Base-by-base conservation (phyloP, 139 green algal species). In the Gonium pectorale region DNA sequence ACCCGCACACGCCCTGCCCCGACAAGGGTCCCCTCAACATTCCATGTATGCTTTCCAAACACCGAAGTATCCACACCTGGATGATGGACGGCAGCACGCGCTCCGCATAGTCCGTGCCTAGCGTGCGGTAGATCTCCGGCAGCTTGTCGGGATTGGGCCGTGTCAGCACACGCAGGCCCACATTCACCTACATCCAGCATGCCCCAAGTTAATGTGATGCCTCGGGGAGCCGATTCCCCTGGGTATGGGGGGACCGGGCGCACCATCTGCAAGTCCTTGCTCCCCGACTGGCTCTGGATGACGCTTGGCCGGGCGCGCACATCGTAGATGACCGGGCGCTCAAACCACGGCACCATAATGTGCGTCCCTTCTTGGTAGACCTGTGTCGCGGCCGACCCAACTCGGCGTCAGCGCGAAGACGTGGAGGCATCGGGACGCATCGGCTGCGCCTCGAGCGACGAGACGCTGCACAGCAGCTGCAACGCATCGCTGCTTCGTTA, bases 31-130 rank as follows among this genome's bases (percentile, higher is more conserved):
- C 11, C 24, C 17, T 21, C n/a, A 7, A 27, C 54, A 63, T 63
- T 29, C 54, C 54, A 27, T 63, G n/a, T n/a, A n/a, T n/a, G n/a
- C n/a, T n/a, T n/a, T n/a, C n/a, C n/a, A n/a, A n/a, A n/a, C n/a
- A n/a, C n/a, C 60, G 2, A 46, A 52, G 9, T 2, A 3, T 11
- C 26, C 67, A 40, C 37, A 93, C 91, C 90, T 97, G 96, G 63
- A 99, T 99, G 87, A 99, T 99, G 74, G 94, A 98, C 19, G 97
- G 97, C 79, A 99, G 92, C 72, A 99, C 97, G 8, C 97, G 90
- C 93, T 99, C 95, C 5, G 94, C 97, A 78, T 96, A 99, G 85
- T 99, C 95, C 37, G 91, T 90, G 0, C 97, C 95, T 27, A 99
- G 92, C 0, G 90, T 98, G 37, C 97, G 91, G 93, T 99, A 99